These are phyloP conservation scores for Colletotrichum sublineola DNA, from an alignment of 2,329 filamentous ascomycete species.

Conservation along the genomic window DNA sequence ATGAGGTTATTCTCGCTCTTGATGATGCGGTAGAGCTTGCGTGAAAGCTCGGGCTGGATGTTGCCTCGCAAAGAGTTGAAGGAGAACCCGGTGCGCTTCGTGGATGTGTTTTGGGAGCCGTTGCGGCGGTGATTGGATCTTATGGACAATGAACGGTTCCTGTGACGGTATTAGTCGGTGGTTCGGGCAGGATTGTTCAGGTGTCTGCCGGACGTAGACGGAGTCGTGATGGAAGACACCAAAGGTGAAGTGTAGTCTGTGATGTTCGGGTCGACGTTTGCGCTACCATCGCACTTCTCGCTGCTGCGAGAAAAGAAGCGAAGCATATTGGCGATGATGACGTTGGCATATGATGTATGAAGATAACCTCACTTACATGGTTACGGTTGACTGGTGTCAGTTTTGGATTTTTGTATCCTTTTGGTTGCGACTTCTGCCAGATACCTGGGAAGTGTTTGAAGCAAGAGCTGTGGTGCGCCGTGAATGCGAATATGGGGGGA, in stretches of 20 bases:
- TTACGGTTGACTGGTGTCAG: background rate
- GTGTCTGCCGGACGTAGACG: constrained; percentile 14
- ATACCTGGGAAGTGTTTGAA: background rate
- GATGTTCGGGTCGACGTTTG: background rate
- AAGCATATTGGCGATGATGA: constrained; percentile 19
- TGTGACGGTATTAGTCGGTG: constrained; percentile 49
- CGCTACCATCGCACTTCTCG: constrained; percentile 18
- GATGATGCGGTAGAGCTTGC: constrained; percentile 90
- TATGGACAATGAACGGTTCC: constrained; percentile 81
- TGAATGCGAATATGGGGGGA: background rate
- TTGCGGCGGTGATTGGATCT: constrained; percentile 71
- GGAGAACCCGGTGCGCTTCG: constrained; percentile 69
- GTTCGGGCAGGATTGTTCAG: background rate
- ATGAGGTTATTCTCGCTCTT: constrained; percentile 95
- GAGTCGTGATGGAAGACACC: constrained; percentile 2
- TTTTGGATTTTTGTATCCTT: background rate
- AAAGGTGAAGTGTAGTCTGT: background rate
- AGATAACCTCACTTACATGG: constrained; percentile 33
- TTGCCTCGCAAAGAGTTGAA: constrained; percentile 88
- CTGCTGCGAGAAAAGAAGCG: constrained; percentile 33
- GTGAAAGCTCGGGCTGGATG: constrained; percentile 88
- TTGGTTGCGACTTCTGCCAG: background rate
- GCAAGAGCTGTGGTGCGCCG: constrained; percentile 2
- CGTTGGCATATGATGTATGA: background rate
- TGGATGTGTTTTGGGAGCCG: constrained; percentile 54